Conservation (phyloP, 108 stramenopile species). For the Hondaea fermentalgiana region DNA sequence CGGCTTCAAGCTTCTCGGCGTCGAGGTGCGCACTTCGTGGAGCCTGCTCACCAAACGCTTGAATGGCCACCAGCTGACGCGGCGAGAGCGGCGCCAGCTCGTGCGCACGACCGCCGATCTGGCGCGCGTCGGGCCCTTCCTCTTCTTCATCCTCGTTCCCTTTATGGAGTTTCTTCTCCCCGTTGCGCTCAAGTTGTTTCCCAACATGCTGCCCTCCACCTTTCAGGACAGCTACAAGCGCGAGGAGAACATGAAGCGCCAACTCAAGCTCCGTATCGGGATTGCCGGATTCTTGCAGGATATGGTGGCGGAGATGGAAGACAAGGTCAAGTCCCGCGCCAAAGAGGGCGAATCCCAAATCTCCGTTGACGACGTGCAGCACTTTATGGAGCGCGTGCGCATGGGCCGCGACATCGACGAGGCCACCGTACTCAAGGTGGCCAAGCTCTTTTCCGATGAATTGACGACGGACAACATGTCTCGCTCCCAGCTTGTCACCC, state of each 20-base stretch:
- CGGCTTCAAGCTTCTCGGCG: conserved; percentile 83
- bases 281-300: conserved; percentile 95
- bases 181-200: conserved; percentile 87
- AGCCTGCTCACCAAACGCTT: conserved; percentile 65
- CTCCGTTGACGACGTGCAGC: conserved; percentile 58
- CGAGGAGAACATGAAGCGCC: conserved; percentile 92
- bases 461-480: conserved; percentile 94
- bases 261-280: conserved; percentile 80
- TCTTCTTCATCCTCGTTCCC: conserved; percentile 91
- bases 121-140: conserved; percentile 89
- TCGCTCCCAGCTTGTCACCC: conserved; percentile 84
- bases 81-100: conserved; percentile 90
- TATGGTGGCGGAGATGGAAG: conserved; percentile 44
- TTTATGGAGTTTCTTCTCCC: conserved; percentile 96
- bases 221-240: conserved; percentile 89
- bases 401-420: conserved; percentile 68
- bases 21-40: conserved; percentile 77
- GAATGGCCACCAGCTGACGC: conserved; percentile 70
- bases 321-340: not conserved
- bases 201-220: conserved; percentile 97
- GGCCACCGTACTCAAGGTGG: conserved; percentile 69
- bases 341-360: conserved; percentile 38
- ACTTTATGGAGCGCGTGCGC: conserved; percentile 79
- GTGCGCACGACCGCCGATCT: conserved; percentile 86
- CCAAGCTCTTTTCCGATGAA: conserved; percentile 84